Base-by-base conservation (phyloP, 306 rosid species). In the Purshia tridentata region DNA sequence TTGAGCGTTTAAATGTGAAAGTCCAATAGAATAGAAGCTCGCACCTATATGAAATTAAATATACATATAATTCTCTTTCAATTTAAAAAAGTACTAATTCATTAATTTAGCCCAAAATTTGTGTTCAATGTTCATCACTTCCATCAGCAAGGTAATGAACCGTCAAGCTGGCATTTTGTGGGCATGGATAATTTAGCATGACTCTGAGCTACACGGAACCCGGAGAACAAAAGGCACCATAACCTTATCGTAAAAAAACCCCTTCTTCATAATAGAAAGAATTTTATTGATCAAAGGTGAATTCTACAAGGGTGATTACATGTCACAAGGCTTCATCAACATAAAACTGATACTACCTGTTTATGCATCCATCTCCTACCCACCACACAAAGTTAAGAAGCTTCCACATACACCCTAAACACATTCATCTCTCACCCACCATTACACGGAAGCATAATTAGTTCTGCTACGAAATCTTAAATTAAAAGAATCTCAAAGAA, bases 261-360 rank as follows among this genome's bases (percentile, higher is more conserved):
- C 37, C 65, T 53, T 19, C 4, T n/a, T 12, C 40, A 47, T 6
- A 47, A 20, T 42, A 20, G n/a, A 59, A 72, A 22, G 23, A 57
- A 29, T 15, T 72, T 45, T 51, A 71, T 61, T 72, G 57, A 44
- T 72, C n/a, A 22, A 55, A 45, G 75, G 65, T 13, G 18, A 71
- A 58, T 57, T 45, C 67, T 45, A 72, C 75, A 71, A 42, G 42
- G 75, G 51, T n/a, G 70, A 60, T 50, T 47, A 52, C 50, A 60
- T 42, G 42, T 44, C 62, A 70, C 44, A 9, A 5, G 37, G 75
- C 18, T 23, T 56, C 75, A 39, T 20, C 80, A 49, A 42, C 11
- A 67, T 47, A 51, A 19, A 69, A 60, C 54, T 19, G 41, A 47
- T 54, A 22, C 2, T 64, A 20, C 20, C 22, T 5, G 49, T 23